Percentiles rank a stretch among this genome's conserved stretches.
phyloP scores from a whole-genome alignment of 176 grass and related monocot species.

The Rhynchospora breviuscula region DNA sequence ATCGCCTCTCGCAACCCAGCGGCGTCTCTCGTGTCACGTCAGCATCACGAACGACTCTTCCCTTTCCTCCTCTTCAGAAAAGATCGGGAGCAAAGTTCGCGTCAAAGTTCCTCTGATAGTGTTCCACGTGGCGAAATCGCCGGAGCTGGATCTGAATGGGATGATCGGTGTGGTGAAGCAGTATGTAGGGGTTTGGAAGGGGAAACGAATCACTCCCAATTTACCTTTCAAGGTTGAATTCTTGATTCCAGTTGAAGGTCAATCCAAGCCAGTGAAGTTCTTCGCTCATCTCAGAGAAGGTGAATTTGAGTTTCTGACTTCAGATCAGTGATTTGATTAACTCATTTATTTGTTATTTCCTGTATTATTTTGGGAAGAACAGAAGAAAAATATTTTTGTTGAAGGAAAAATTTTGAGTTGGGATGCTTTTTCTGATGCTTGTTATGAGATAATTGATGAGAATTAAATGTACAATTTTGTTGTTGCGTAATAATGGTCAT shows the following conservation, averaged over 20 bases:
- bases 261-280: constrained; percentile 31
- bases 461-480: neutral
- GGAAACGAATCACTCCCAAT: constrained; percentile 39
- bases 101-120: constrained; percentile 33
- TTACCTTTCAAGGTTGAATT: constrained; percentile 39
- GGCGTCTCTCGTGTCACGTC: constrained; percentile 12
- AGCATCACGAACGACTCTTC: constrained; percentile 14
- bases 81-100: constrained; percentile 32
- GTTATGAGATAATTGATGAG: neutral
- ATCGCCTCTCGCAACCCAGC: neutral
- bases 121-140: constrained; percentile 31
- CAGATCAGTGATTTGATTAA: neutral
- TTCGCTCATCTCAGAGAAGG: constrained; percentile 39
- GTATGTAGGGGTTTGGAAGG: constrained; percentile 35
- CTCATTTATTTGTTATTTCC: neutral
- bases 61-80: constrained; percentile 13
- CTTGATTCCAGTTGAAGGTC: constrained; percentile 26
- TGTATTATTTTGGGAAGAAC: neutral
- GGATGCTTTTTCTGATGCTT: neutral
- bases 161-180: constrained; percentile 36
- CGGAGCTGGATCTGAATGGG: constrained; percentile 38
- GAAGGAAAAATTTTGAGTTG: neutral
- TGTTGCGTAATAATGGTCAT: neutral
- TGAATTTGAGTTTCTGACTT: constrained; percentile 36
- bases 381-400: neutral